Evolutionary conservation across 805 yeast species (phyloP).

Genomic region (Yamadazyma endophytica): DNA sequence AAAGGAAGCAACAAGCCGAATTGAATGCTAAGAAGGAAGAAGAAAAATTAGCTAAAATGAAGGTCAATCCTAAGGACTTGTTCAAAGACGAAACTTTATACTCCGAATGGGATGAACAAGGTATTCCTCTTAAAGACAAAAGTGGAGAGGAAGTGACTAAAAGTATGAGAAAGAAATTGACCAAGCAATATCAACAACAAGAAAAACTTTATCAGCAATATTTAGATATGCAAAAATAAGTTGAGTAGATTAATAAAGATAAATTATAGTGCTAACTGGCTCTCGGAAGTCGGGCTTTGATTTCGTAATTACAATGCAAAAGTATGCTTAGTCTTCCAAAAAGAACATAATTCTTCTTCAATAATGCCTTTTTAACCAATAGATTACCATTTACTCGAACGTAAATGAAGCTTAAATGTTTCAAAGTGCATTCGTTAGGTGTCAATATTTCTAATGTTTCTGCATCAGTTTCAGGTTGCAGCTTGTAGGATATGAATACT

Average conservation of each 20-base stretch:
- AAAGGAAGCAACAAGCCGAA: slow-evolving; percentile 47
- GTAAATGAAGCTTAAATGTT: too few species aligned
- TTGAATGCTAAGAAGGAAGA: slow-evolving; percentile 57
- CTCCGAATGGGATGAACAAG: slow-evolving; percentile 78
- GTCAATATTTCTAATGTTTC: too few species aligned
- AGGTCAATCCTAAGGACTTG: slow-evolving; percentile 65
- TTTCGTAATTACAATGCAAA: too few species aligned
- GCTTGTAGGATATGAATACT: too few species aligned
- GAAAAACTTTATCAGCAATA: slow-evolving; percentile 77
- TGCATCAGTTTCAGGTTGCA: too few species aligned
- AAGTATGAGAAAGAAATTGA: slow-evolving; percentile 78
- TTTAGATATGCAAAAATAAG: slow-evolving; percentile 11
- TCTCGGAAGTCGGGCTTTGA: not conserved
- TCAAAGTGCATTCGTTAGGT: too few species aligned
- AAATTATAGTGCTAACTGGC: too few species aligned
- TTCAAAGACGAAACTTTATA: slow-evolving; percentile 57
- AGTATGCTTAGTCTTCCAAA: too few species aligned
- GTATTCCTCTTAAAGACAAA: slow-evolving; percentile 72
- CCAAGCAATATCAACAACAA: slow-evolving; percentile 75
- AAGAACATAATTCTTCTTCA: too few species aligned
- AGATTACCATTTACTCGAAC: too few species aligned
- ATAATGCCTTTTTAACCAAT: too few species aligned
- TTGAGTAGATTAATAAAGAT: too few species aligned
- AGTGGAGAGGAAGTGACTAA: slow-evolving; percentile 84
- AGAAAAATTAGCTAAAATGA: slow-evolving; percentile 64